Conservation (phyloP, 805 yeast species). For the Nakazawaea siamensis region DNA sequence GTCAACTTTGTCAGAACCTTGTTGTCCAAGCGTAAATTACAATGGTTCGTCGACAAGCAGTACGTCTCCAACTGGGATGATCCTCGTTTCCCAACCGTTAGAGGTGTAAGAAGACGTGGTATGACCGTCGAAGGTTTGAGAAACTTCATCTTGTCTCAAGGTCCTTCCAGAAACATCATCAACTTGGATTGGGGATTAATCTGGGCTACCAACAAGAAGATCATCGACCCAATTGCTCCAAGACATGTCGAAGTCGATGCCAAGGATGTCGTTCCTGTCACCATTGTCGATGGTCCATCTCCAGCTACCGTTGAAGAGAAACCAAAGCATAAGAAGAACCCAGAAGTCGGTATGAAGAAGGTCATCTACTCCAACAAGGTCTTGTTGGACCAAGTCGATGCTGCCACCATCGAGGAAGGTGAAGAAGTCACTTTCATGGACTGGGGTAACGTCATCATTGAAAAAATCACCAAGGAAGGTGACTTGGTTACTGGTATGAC, state of each 20-base stretch:
- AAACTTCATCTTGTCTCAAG: constrained; percentile 89
- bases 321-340: constrained; percentile 93
- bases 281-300: constrained; percentile 61
- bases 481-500: constrained; percentile 51
- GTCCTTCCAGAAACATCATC: constrained; percentile 95
- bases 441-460: constrained; percentile 91
- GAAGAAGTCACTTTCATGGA: constrained; percentile 98
- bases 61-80: constrained; percentile 95
- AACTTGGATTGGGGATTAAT: constrained; percentile 96
- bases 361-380: constrained; percentile 58
- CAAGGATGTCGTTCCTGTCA: constrained; percentile 61
- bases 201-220: constrained; percentile 96
- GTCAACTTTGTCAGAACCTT: constrained; percentile 94
- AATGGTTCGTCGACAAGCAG: constrained; percentile 95
- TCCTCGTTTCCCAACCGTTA: constrained; percentile 98
- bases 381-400: constrained; percentile 82
- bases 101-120: constrained; percentile 99
- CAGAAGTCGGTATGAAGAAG: constrained; percentile 79
- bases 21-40: constrained; percentile 93
- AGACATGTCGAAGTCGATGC: constrained; percentile 78
- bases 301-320: constrained; percentile 57
- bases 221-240: constrained; percentile 95
- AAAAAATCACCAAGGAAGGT: constrained; percentile 58
- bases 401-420: constrained; percentile 55
- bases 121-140: constrained; percentile 98